Base-by-base conservation (phyloP, 1,284 basidiomycete genomes). In the Gomphus sp. region DNA sequence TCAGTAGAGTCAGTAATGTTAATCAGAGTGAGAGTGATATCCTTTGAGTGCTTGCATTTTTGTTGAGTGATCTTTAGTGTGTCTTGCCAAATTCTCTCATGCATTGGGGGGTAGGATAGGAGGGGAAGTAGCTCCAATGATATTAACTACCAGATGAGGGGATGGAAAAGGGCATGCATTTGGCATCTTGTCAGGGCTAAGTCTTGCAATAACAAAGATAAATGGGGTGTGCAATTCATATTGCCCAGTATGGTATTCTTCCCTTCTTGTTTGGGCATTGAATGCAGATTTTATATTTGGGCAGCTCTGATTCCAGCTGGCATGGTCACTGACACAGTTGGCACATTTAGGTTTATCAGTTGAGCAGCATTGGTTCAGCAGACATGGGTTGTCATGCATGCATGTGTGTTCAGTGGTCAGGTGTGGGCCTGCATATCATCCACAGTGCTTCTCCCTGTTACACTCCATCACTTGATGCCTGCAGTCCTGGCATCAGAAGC, bases 41-140 rank as follows among this genome's bases (percentile, higher is more conserved):
- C n/a, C n/a, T n/a, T n/a, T n/a, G 49, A 66, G 64, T 16, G 68
- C 66, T 55, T 72, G 70, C 64, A 64, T 68, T 14, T 71, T 66
- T n/a, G 9, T 18, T 25, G 31, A n/a, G 6, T 52, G 50, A 8
- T 28, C 10, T 37, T 6, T 37, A 7, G 36, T 37, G 12, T 37
- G 36, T 6, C 7, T 37, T 7, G 36, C 12, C 12, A 10, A n/a
- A 25, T 34, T 16, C 5, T 18, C n/a, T 16, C 16, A n/a, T 25
- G n/a, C 11, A 31, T 28, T 31, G 50, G 50, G 16, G n/a, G n/a
- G n/a, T n/a, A n/a, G n/a, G n/a, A n/a, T n/a, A n/a, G n/a, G n/a
- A n/a, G n/a, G n/a, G n/a, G 50, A 52, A n/a, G 50, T 52, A n/a
- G 18, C 9, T n/a, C 6, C 6, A 25, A 52, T 52, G 25, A 52